Evolutionary conservation across 148 eudicot species (phyloP).

Genomic region (Cornus suecica): DNA sequence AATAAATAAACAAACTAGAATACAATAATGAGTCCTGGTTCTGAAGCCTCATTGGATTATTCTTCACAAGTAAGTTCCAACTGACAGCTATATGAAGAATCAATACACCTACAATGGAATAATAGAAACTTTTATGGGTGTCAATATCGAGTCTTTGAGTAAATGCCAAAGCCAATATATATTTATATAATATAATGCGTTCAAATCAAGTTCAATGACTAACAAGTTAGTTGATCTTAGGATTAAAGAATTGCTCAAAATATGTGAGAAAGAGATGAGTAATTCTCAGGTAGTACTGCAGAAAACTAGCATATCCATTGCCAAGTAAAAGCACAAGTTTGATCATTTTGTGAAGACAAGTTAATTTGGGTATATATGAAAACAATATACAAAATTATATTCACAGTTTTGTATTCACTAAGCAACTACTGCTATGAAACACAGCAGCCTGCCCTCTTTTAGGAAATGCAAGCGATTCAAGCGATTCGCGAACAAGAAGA

Average conservation of each 20-base stretch:
- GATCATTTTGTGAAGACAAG: background rate
- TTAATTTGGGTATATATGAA: background rate
- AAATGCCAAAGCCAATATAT: background rate
- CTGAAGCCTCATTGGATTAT: background rate
- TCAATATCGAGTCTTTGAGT: background rate
- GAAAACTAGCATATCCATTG: background rate
- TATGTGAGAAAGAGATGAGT: background rate
- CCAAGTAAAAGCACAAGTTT: background rate
- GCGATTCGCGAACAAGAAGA: constrained; percentile 13
- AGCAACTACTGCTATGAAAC: background rate
- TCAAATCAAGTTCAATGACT: background rate
- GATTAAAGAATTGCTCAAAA: background rate
- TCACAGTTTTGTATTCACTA: constrained; percentile 28
- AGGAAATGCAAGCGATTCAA: background rate
- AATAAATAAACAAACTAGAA: too few relatives aligned
- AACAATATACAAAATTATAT: constrained; percentile 21
- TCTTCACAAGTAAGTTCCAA: background rate
- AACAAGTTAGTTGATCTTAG: too few relatives aligned
- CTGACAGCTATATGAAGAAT: background rate
- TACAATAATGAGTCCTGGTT: too few relatives aligned
- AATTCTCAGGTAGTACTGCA: background rate
- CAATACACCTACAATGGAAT: background rate
- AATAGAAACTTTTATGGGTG: background rate
- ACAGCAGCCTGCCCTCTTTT: background rate
- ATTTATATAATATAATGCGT: too few relatives aligned